These are phyloP conservation scores for Amaranthus tricolor DNA, from an alignment of 179 eudicot genomes.

Conservation along the genomic window DNA sequence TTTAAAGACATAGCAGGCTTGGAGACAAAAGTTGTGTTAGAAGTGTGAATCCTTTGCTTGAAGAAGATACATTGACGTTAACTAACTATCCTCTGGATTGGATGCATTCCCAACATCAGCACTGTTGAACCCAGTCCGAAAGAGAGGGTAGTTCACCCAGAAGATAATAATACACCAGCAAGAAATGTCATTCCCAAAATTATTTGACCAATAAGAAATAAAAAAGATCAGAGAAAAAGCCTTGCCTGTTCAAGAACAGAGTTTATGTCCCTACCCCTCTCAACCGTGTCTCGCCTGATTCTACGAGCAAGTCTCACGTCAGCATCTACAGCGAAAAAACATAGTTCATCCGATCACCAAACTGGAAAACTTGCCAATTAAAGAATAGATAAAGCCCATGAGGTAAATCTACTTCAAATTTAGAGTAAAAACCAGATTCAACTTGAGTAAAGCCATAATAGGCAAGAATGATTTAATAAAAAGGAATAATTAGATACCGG, in stretches of 20 bases:
- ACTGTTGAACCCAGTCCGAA: background rate
- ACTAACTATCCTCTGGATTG: background rate
- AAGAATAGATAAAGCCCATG: background rate
- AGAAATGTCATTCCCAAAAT: background rate
- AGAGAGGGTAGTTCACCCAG: background rate
- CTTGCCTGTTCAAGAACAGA: slow-evolving; percentile 98
- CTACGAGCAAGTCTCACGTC: slow-evolving; percentile 99
- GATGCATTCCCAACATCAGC: slow-evolving; percentile 10
- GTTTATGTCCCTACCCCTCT: slow-evolving; percentile 95
- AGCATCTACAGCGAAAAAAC: slow-evolving; percentile 56
- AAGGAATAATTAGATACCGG: slow-evolving; percentile 41
- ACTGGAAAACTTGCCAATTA: background rate
- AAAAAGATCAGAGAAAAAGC: slow-evolving; percentile 8
- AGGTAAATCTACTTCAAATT: background rate
- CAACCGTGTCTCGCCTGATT: slow-evolving; percentile 93
- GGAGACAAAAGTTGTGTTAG: background rate
- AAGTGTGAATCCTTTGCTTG: background rate
- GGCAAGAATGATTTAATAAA: background rate
- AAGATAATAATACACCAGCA: background rate
- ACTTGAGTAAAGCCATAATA: background rate
- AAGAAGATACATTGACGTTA: background rate
- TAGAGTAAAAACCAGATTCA: background rate
- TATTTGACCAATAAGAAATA: background rate
- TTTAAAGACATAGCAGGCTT: background rate
- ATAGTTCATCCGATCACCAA: background rate